These are phyloP conservation scores for Somion occarium DNA, from an alignment of 1,284 basidiomycete genomes.

Conservation along the genomic window DNA sequence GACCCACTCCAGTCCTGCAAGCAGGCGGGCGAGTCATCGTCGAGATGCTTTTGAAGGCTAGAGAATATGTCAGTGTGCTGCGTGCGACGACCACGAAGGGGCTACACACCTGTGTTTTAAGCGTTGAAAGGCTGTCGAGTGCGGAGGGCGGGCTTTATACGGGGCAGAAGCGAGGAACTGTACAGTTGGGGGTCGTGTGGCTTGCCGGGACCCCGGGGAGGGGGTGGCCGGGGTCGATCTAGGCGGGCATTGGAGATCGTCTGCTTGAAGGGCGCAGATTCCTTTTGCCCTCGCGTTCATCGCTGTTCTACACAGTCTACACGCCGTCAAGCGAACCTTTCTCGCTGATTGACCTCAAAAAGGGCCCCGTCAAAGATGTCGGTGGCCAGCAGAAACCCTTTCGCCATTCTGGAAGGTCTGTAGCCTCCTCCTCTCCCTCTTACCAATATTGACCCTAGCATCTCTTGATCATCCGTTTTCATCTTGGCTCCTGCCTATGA, in stretches of 20 bases:
- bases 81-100: constrained; percentile 3
- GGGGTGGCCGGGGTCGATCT: constrained; percentile 25
- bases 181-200: constrained; percentile 29
- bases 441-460: constrained; percentile 8
- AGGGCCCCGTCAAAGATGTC: constrained; percentile 75
- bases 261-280: constrained; percentile 5
- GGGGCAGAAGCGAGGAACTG: constrained; percentile 26
- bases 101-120: constrained; percentile 54
- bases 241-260: constrained; percentile 7
- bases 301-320: constrained; percentile 17
- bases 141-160: constrained; percentile 18
- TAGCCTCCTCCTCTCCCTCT: constrained; percentile 17
- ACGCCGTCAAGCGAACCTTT: constrained; percentile 23
- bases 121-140: constrained; percentile 39
- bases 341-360: constrained; percentile 40
- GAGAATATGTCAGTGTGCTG: constrained; percentile 9
- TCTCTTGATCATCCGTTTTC: not conserved
- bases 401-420: constrained; percentile 73
- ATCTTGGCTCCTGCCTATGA: not conserved
- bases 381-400: constrained; percentile 82
- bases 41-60: constrained; percentile 84
- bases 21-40: constrained; percentile 70
- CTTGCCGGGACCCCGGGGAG: constrained; percentile 28
- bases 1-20: constrained; percentile 63
- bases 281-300: constrained; percentile 14